These are phyloP conservation scores for Chrysoporthe deuterocubensis DNA, from an alignment of 2,329 filamentous ascomycete genomes.

Conservation along the genomic window DNA sequence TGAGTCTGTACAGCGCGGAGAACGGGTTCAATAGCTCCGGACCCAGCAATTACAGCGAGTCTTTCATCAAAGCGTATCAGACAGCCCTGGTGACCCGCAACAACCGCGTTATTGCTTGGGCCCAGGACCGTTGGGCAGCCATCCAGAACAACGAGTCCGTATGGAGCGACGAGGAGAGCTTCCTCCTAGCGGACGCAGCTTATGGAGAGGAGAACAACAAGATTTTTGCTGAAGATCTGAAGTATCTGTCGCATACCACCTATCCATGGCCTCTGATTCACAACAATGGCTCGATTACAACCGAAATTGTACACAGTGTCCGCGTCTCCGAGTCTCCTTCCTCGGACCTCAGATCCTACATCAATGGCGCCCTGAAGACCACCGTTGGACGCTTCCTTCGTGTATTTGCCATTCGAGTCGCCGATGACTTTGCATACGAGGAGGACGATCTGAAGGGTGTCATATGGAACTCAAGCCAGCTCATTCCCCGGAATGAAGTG, in stretches of 20 bases:
- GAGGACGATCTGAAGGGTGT: slow-evolving; percentile 27
- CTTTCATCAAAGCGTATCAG: slow-evolving; percentile 25
- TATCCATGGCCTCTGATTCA: slow-evolving; percentile 32
- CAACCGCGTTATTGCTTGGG: slow-evolving; percentile 27
- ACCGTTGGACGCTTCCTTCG: slow-evolving; percentile 16
- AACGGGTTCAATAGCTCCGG: slow-evolving; percentile 29
- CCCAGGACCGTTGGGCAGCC: slow-evolving; percentile 15
- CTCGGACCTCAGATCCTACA: background rate
- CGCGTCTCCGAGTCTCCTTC: slow-evolving; percentile 21
- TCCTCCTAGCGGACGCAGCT: slow-evolving; percentile 28
- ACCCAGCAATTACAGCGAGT: slow-evolving; percentile 27
- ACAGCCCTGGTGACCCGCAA: slow-evolving; percentile 26
- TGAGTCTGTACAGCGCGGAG: slow-evolving; percentile 25
- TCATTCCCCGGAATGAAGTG: slow-evolving; percentile 26
- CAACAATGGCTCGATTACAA: slow-evolving; percentile 30
- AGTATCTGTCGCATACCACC: slow-evolving; percentile 30
- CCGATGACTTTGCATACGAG: slow-evolving; percentile 19
- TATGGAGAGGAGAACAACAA: slow-evolving; percentile 32
- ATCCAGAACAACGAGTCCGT: slow-evolving; percentile 27
- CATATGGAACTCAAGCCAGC: slow-evolving; percentile 30
- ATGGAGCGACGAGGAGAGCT: slow-evolving; percentile 31
- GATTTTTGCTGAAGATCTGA: slow-evolving; percentile 31
- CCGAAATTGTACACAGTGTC: slow-evolving; percentile 30
- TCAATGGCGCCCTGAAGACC: slow-evolving; percentile 15
- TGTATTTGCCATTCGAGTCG: slow-evolving; percentile 12